A percentile compares a stretch with the other conserved stretches of the same genome.
Conservation (phyloP, 2,329 filamentous ascomycete genomes). For the Colletotrichum lini region DNA sequence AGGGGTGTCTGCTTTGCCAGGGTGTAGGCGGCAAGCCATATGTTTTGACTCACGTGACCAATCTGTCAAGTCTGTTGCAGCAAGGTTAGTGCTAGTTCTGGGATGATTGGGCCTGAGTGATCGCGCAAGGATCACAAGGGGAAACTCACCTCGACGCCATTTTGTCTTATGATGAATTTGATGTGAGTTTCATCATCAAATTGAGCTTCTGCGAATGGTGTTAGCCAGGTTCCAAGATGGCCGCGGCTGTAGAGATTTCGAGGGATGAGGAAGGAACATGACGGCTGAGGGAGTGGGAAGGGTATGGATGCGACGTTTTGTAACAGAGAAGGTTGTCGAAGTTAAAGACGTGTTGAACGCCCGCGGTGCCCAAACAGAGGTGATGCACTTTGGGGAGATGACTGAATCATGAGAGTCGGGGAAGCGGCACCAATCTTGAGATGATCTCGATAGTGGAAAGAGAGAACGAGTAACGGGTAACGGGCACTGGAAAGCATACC, state of each 20-base stretch:
- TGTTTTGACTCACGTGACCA: conserved; percentile 81
- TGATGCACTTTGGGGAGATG: conserved; percentile 33
- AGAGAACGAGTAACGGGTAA: neutral
- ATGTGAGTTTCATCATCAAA: conserved; percentile 42
- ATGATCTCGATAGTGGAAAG: conserved; percentile 21
- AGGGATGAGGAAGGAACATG: neutral
- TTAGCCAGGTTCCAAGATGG: conserved; percentile 10
- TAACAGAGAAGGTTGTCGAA: conserved; percentile 11
- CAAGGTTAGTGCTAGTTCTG: conserved; percentile 48
- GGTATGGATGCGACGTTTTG: conserved; percentile 20
- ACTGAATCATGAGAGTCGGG: conserved; percentile 36
- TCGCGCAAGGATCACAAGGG: conserved; percentile 6
- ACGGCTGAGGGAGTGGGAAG: conserved; percentile 2
- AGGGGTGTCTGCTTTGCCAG: neutral
- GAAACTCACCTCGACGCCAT: conserved; percentile 70
- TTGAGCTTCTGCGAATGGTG: conserved; percentile 27
- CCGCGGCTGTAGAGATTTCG: neutral
- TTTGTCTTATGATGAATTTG: conserved; percentile 54
- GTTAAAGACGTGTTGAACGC: conserved; percentile 37
- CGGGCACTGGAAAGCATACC: neutral
- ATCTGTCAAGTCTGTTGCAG: conserved; percentile 78
- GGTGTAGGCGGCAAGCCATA: conserved; percentile 1
- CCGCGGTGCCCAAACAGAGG: conserved; percentile 38
- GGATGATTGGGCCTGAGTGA: conserved; percentile 44
- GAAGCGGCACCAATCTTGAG: conserved; percentile 8